A percentile compares a stretch with the other conserved stretches of the same genome.
phyloP scores from a whole-genome alignment of 2,329 filamentous ascomycete genomes.

The Thielaviopsis euricoi region DNA sequence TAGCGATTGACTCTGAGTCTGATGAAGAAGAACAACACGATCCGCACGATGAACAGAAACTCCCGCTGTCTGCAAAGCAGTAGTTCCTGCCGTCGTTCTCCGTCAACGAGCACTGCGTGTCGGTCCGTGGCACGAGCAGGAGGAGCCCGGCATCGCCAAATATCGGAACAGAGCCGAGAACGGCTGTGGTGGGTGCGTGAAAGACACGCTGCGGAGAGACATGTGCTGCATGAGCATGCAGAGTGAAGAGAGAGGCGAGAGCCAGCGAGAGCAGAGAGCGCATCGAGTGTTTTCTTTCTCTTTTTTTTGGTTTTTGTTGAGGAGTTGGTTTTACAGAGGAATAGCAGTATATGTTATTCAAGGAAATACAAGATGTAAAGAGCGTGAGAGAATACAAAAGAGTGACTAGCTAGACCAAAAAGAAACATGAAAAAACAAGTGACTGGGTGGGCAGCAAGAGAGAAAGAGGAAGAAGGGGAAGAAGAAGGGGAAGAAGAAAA shows the following conservation, averaged over 20 bases:
- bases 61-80: constrained; percentile 9
- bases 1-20: background rate
- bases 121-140: background rate
- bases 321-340: too few relatives aligned
- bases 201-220: background rate
- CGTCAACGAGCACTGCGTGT: background rate
- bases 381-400: too few relatives aligned
- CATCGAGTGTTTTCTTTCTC: too few relatives aligned
- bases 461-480: background rate
- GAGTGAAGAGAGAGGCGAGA: background rate
- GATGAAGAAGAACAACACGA: constrained; percentile 7
- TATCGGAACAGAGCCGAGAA: background rate
- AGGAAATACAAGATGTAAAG: too few relatives aligned
- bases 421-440: too few relatives aligned
- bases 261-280: background rate
- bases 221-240: background rate
- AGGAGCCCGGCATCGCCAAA: background rate
- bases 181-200: background rate
- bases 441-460: background rate
- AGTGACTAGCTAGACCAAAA: too few relatives aligned
- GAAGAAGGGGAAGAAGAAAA: background rate
- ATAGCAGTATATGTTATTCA: too few relatives aligned
- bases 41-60: constrained; percentile 11
- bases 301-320: too few relatives aligned
- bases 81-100: constrained; percentile 7